These are phyloP conservation scores for Diaporthe citri DNA, from an alignment of 2,329 filamentous ascomycete species.

Conservation along the genomic window DNA sequence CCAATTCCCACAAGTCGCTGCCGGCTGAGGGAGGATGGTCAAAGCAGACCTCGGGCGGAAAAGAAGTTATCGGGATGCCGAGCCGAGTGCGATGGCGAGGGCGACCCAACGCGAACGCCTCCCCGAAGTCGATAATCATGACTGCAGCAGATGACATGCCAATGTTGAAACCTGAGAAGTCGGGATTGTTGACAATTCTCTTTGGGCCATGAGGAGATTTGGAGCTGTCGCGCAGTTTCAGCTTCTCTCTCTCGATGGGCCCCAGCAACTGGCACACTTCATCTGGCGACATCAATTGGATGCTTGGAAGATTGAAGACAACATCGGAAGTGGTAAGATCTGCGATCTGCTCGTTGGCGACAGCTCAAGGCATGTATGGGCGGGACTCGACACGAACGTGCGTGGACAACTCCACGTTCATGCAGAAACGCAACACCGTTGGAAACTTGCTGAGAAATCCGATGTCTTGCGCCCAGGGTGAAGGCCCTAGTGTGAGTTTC, in stretches of 20 bases:
- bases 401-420: conserved; percentile 14
- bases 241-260: not conserved
- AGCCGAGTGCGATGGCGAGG: conserved; percentile 23
- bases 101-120: conserved; percentile 6
- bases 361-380: not conserved
- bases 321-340: conserved; percentile 23
- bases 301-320: conserved; percentile 20
- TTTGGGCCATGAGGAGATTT: conserved; percentile 1
- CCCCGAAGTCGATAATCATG: conserved; percentile 30
- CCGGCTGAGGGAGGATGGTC: not conserved
- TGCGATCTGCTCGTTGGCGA: not conserved
- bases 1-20: conserved; percentile 27
- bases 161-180: conserved; percentile 21
- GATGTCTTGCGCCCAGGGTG: not conserved
- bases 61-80: conserved; percentile 19
- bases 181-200: conserved; percentile 8
- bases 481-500: not conserved
- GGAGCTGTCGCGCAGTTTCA: conserved; percentile 17
- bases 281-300: conserved; percentile 15
- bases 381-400: not conserved
- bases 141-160: conserved; percentile 5
- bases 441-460: conserved; percentile 9
- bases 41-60: conserved; percentile 29
- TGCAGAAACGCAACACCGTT: conserved; percentile 9
- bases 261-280: conserved; percentile 21